phyloP scores from a whole-genome alignment of 768 basidiomycete species.

The Coprinopsis cinerea region DNA sequence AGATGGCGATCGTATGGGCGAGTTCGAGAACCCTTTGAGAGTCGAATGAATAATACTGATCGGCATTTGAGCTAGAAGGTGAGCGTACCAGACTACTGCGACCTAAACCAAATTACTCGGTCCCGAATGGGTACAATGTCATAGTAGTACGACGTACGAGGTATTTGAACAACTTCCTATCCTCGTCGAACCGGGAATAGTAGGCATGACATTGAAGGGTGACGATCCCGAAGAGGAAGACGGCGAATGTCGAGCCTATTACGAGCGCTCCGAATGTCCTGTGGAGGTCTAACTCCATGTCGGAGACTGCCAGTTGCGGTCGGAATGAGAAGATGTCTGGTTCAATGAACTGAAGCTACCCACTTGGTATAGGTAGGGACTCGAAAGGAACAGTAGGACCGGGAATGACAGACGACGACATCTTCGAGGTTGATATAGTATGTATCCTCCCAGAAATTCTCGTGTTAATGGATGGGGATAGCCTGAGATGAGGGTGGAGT shows the following conservation, averaged over 20 bases:
- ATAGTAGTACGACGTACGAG: not conserved
- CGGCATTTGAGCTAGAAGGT: not conserved
- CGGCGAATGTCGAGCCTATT: conserved; percentile 13
- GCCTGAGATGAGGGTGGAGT: too few species aligned
- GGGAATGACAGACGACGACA: not conserved
- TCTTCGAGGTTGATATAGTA: too few species aligned
- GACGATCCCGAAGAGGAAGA: conserved; percentile 15
- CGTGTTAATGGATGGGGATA: too few species aligned
- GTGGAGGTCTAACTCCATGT: not conserved
- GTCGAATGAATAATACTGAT: not conserved
- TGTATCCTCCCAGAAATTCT: too few species aligned
- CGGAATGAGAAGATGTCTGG: too few species aligned
- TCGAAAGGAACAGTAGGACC: too few species aligned
- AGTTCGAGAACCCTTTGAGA: conserved; percentile 21
- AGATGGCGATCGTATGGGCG: conserved; percentile 22
- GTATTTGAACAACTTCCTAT: conserved; percentile 4
- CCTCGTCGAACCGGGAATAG: conserved; percentile 9
- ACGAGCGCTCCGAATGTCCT: conserved; percentile 16
- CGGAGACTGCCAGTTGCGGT: not conserved
- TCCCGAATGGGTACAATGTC: not conserved
- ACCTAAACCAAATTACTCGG: not conserved
- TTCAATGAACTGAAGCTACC: too few species aligned
- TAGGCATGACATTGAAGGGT: conserved; percentile 14
- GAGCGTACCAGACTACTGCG: not conserved
- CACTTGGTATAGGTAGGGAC: too few species aligned